phyloP scores from a whole-genome alignment of 2,329 filamentous ascomycete species.

The Botrytis pseudocinerea region DNA sequence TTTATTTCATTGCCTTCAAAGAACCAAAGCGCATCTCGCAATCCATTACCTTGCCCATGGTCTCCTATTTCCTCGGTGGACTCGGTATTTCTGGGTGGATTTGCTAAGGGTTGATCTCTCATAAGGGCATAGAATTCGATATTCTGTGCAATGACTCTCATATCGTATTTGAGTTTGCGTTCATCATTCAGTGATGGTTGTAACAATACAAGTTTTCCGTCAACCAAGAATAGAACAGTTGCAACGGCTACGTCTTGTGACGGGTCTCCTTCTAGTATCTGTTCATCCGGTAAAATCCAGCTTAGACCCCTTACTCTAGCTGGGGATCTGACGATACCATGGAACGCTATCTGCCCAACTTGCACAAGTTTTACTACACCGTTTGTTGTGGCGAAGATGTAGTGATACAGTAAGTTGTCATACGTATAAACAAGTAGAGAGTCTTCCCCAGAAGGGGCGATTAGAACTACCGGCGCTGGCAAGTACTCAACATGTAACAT shows the following conservation, averaged over 20 bases:
- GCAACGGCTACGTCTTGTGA: constrained; percentile 93
- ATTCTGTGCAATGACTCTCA: constrained; percentile 93
- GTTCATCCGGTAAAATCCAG: constrained; percentile 91
- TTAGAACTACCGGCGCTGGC: constrained; percentile 82
- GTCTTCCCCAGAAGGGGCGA: constrained; percentile 87
- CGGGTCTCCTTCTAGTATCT: constrained; percentile 86
- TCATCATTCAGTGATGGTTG: constrained; percentile 82
- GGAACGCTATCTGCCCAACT: constrained; percentile 96
- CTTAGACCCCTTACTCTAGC: constrained; percentile 89
- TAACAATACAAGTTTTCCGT: constrained; percentile 90
- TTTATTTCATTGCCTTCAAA: constrained; percentile 87
- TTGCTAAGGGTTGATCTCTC: constrained; percentile 68
- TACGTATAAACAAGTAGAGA: constrained; percentile 96
- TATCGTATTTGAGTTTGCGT: constrained; percentile 92
- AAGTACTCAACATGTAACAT: constrained; percentile 76
- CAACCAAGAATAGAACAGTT: constrained; percentile 93
- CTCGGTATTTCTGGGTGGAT: constrained; percentile 26
- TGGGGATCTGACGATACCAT: constrained; percentile 92
- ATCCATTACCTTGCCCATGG: constrained; percentile 37
- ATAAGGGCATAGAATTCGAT: constrained; percentile 94
- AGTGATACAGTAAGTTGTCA: constrained; percentile 94
- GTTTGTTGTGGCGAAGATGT: constrained; percentile 75
- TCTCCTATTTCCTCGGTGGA: constrained; percentile 24
- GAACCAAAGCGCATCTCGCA: constrained; percentile 89
- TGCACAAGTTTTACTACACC: constrained; percentile 76